A percentile compares a stretch with the other conserved stretches of the same genome.
phyloP scores from a whole-genome alignment of 2,329 filamentous ascomycete species.

The Claviceps capensis region DNA sequence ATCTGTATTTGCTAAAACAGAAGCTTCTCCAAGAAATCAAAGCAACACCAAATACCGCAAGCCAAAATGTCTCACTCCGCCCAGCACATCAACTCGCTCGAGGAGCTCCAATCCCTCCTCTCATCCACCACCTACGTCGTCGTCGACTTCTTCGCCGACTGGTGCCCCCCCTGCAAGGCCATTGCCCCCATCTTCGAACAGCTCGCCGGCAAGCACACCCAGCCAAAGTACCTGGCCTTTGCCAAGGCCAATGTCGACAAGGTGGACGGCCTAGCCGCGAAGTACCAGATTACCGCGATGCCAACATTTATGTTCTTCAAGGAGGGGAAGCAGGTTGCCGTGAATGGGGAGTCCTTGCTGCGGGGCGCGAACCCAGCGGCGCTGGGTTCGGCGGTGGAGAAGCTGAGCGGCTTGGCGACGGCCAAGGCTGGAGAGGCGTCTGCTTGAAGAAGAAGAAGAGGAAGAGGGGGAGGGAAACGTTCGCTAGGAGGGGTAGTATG shows the following conservation, averaged over 20 bases:
- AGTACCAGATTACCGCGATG: constrained; percentile 78
- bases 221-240: constrained; percentile 10
- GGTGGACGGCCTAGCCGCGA: constrained; percentile 31
- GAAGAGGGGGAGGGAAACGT: not conserved
- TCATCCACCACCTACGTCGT: constrained; percentile 26
- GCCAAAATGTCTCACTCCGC: constrained; percentile 7
- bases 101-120: constrained; percentile 25
- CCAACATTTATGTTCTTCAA: constrained; percentile 87
- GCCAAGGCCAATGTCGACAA: constrained; percentile 12
- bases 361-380: constrained; percentile 19
- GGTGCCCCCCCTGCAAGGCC: constrained; percentile 36
- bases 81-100: constrained; percentile 16
- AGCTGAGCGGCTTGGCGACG: constrained; percentile 22
- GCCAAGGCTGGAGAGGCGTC: constrained; percentile 14
- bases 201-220: constrained; percentile 20
- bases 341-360: constrained; percentile 18
- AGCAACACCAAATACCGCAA: not conserved
- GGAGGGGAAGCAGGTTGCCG: constrained; percentile 36
- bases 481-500: too few species aligned
- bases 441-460: not conserved
- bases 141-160: constrained; percentile 37
- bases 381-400: constrained; percentile 22
- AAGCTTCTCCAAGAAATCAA: not conserved
- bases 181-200: constrained; percentile 39
- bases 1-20: not conserved